Conservation (phyloP, 805 yeast species). For the Starmera quercuum region DNA sequence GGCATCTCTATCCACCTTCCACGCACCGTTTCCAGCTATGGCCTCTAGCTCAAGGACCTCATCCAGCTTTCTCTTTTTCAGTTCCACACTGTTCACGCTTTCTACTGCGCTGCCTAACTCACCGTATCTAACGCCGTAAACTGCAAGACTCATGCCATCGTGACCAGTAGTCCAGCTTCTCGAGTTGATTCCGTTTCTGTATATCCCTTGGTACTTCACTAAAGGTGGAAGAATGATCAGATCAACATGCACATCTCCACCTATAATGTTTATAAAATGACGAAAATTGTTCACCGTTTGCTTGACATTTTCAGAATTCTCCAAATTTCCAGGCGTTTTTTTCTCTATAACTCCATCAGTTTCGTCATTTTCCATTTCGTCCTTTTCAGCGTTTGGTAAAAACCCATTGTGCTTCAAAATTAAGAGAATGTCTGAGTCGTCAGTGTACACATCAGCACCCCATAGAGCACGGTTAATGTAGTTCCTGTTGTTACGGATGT, state of each 20-base stretch:
- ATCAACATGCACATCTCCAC: constrained; percentile 26
- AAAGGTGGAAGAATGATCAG: constrained; percentile 60
- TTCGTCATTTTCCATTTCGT: constrained; percentile 12
- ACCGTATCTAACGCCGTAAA: constrained; percentile 35
- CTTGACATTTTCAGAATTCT: constrained; percentile 21
- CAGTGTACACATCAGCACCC: constrained; percentile 93
- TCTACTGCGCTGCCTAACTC: constrained; percentile 20
- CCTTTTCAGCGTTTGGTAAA: constrained; percentile 29
- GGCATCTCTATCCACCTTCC: constrained; percentile 17
- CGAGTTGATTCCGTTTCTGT: constrained; percentile 62
- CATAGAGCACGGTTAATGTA: constrained; percentile 41
- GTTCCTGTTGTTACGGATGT: constrained; percentile 16
- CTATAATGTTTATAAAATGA: constrained; percentile 19
- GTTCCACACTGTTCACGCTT: constrained; percentile 6
- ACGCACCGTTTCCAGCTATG: constrained; percentile 1
- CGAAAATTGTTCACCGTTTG: constrained; percentile 20
- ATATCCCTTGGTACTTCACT: constrained; percentile 54
- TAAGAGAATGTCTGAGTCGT: constrained; percentile 80
- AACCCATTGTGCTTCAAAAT: constrained; percentile 73
- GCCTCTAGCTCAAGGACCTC: constrained; percentile 8
- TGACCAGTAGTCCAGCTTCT: constrained; percentile 69
- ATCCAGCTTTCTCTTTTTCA: constrained; percentile 16
- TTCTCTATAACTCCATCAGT: constrained; percentile 11
- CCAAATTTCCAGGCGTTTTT: constrained; percentile 34
- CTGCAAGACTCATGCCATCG: constrained; percentile 70